Evolutionary conservation across 805 yeast species (phyloP).

Genomic region (Ogataea polymorpha): DNA sequence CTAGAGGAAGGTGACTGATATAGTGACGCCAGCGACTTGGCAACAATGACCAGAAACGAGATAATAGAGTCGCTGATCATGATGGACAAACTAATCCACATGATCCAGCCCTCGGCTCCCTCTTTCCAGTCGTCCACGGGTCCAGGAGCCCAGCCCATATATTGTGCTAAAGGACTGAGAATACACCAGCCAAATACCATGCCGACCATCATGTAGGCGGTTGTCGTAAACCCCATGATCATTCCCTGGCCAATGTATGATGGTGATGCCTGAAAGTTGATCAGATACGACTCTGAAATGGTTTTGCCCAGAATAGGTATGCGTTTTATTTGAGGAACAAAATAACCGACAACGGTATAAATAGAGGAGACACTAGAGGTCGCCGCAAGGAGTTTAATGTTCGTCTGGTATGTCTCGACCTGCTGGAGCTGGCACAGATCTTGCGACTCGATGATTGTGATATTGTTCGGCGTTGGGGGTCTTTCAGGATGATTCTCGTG

Average conservation of each 20-base stretch:
- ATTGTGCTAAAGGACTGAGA: conserved; percentile 75
- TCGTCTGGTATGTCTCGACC: conserved; percentile 43
- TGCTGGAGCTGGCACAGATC: conserved; percentile 30
- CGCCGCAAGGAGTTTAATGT: conserved; percentile 53
- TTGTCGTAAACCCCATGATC: conserved; percentile 93
- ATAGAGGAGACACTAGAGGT: conserved; percentile 70
- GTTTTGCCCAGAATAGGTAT: conserved; percentile 74
- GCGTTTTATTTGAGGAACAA: conserved; percentile 62
- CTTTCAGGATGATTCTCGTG: not conserved
- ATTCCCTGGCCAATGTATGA: conserved; percentile 98
- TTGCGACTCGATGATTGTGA: conserved; percentile 34
- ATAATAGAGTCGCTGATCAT: conserved; percentile 92
- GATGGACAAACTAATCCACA: conserved; percentile 89
- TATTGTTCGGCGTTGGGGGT: conserved; percentile 16
- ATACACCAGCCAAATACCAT: conserved; percentile 89
- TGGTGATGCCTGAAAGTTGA: conserved; percentile 95
- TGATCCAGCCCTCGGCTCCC: conserved; percentile 96
- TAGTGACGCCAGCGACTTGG: conserved; percentile 35
- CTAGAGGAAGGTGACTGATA: not conserved
- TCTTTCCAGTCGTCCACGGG: conserved; percentile 87
- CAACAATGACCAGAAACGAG: conserved; percentile 63
- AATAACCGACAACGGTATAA: conserved; percentile 71
- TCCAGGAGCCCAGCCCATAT: conserved; percentile 84
- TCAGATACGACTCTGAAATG: conserved; percentile 62
- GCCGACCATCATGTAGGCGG: conserved; percentile 87